A percentile compares a stretch with the other conserved stretches of the same genome.
These are phyloP conservation scores for Dendrocalamus sinicus DNA, from an alignment of 176 grass and related monocot species.

Conservation along the genomic window DNA sequence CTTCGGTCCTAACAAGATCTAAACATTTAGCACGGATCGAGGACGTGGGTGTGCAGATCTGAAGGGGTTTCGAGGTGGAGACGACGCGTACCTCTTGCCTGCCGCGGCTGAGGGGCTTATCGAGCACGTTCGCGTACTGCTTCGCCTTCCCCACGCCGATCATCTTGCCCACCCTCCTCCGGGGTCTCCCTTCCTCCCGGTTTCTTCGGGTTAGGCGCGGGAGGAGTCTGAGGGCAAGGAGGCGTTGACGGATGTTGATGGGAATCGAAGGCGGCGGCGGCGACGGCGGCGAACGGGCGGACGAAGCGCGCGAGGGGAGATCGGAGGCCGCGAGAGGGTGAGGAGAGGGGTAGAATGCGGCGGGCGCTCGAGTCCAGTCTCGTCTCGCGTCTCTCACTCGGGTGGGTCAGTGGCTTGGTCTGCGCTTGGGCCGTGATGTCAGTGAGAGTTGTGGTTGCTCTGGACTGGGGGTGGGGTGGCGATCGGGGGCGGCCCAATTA, in stretches of 20 bases:
- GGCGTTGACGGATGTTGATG: background rate
- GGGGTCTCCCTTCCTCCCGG: background rate
- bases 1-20: background rate
- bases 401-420: background rate
- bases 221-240: background rate
- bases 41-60: background rate
- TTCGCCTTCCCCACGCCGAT: slow-evolving; percentile 94
- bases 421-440: background rate
- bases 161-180: slow-evolving; percentile 54
- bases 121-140: slow-evolving; percentile 90
- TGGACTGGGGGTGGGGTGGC: no score
- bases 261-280: background rate
- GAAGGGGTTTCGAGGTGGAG: background rate
- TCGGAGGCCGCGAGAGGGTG: background rate
- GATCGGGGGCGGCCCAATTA: no score
- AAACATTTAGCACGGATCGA: background rate
- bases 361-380: no score
- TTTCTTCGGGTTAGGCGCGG: background rate
- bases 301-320: background rate
- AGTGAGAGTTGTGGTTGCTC: no score
- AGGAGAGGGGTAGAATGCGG: no score
- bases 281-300: no score
- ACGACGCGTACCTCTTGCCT: slow-evolving; percentile 66
- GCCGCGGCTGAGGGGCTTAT: slow-evolving; percentile 89
- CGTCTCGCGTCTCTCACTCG: background rate